A percentile compares a stretch with the other conserved stretches of the same genome.
Conservation (phyloP, 257 asterid genomes). For the Nicotiana benthamiana region DNA sequence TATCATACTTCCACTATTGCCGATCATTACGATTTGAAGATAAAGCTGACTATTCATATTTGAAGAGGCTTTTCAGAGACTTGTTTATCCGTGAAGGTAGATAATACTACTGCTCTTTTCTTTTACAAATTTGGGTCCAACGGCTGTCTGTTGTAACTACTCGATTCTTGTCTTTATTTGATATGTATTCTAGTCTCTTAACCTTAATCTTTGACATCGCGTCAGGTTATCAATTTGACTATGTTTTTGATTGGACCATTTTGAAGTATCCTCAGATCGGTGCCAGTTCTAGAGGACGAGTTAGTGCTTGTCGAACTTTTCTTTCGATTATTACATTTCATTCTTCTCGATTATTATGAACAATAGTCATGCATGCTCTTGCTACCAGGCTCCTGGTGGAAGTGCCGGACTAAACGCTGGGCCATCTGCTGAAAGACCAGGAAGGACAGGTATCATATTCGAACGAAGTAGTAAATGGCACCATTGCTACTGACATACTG, state of each 20-base stretch:
- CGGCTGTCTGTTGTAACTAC: background rate
- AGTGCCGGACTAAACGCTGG: conserved; percentile 52
- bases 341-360: background rate
- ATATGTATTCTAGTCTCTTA: background rate
- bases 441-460: conserved; percentile 52
- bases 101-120: background rate
- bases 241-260: conserved; percentile 93
- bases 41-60: conserved; percentile 88
- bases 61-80: conserved; percentile 92
- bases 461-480: background rate
- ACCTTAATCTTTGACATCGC: conserved; percentile 8
- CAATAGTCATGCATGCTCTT: conserved; percentile 12
- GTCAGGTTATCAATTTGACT: conserved; percentile 91
- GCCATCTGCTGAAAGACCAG: conserved; percentile 76
- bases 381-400: conserved; percentile 55
- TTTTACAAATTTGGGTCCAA: background rate
- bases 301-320: conserved; percentile 20
- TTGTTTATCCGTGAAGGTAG: conserved; percentile 94
- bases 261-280: conserved; percentile 94
- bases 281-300: conserved; percentile 75
- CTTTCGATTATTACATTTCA: background rate
- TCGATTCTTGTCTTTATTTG: background rate
- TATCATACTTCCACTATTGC: conserved; percentile 84
- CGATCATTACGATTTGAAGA: conserved; percentile 88
- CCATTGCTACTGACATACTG: background rate